Conservation (phyloP, 2,329 filamentous ascomycete species). For the Teratosphaeria epicoccoides region DNA sequence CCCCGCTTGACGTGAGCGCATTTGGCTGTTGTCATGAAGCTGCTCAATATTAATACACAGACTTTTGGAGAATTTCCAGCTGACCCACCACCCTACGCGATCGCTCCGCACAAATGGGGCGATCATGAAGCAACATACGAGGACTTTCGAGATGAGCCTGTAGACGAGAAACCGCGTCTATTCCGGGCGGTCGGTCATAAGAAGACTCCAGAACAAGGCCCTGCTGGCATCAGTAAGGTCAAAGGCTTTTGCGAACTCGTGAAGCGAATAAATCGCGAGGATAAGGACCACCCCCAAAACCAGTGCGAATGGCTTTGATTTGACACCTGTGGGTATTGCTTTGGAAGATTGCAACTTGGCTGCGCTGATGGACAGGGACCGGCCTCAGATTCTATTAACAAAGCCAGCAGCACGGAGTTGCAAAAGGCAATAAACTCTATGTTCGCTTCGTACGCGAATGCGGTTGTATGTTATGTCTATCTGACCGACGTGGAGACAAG, state of each 20-base stretch:
- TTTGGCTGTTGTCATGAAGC: no score
- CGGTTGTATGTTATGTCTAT: conserved; percentile 26
- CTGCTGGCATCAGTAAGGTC: not conserved
- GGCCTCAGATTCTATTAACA: conserved; percentile 13
- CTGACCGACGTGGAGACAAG: conserved; percentile 23
- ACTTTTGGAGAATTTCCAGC: not conserved
- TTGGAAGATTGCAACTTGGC: not conserved
- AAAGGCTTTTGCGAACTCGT: not conserved
- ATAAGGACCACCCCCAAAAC: not conserved
- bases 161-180: not conserved
- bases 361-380: conserved; percentile 1
- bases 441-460: conserved; percentile 23
- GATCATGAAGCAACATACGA: not conserved
- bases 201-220: not conserved
- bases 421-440: conserved; percentile 11
- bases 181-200: not conserved
- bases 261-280: not conserved
- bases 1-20: no score
- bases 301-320: not conserved
- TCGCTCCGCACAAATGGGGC: no score
- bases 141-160: not conserved
- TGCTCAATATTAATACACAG: no score
- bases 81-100: no score
- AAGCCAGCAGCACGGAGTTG: conserved; percentile 9
- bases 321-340: not conserved